Conservation (phyloP, 1,284 basidiomycete species). For the Xerocomus subilludens region DNA sequence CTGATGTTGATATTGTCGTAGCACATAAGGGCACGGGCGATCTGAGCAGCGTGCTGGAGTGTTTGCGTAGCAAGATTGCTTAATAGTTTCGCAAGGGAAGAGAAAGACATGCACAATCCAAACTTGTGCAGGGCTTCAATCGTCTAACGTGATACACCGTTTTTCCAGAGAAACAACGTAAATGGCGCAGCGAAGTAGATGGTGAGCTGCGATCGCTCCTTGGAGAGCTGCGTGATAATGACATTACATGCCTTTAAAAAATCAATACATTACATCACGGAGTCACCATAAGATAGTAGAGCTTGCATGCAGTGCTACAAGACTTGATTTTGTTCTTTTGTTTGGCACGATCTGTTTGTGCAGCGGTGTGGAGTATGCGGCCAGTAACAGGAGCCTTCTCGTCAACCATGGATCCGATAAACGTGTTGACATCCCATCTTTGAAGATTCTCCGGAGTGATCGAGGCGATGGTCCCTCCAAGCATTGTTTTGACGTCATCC, state of each 20-base stretch:
- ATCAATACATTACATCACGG: no score
- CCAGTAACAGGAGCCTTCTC: background rate
- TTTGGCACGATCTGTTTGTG: background rate
- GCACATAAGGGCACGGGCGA: background rate
- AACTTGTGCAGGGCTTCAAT: slow-evolving; percentile 18
- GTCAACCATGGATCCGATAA: background rate
- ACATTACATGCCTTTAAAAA: slow-evolving; percentile 15
- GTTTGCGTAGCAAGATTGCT: background rate
- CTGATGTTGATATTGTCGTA: slow-evolving; percentile 11
- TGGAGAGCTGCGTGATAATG: slow-evolving; percentile 14
- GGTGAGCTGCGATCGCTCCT: background rate
- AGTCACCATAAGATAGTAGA: background rate
- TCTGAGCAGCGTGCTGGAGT: background rate
- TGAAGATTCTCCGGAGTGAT: background rate
- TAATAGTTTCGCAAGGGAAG: slow-evolving; percentile 1
- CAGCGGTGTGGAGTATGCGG: background rate
- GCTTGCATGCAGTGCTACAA: background rate
- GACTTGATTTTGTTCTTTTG: background rate
- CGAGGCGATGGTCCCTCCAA: background rate
- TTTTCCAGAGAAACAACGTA: slow-evolving; percentile 23
- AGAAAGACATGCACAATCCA: slow-evolving; percentile 7
- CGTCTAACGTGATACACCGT: slow-evolving; percentile 19
- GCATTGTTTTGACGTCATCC: background rate
- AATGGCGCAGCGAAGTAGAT: slow-evolving; percentile 7
- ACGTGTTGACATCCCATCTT: background rate